Conservation (phyloP, 208 protist species). For the Trichomonas vaginalis region DNA sequence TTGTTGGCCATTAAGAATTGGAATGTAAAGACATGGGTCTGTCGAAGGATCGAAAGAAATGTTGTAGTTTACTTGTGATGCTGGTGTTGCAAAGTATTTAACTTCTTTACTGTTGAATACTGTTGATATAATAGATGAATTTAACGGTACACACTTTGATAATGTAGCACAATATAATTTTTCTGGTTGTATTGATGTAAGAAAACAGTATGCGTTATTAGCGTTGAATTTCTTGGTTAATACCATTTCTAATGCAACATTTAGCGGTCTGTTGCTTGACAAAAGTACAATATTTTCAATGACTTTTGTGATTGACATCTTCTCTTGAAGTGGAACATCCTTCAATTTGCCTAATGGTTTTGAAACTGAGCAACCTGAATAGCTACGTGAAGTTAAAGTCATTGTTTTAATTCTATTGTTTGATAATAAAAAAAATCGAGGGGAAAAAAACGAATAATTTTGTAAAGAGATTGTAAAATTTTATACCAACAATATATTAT, state of each 20-base stretch:
- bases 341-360: background rate
- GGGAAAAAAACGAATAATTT: too few relatives aligned
- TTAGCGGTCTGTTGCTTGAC: background rate
- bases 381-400: background rate
- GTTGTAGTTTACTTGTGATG: background rate
- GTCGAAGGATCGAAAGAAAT: background rate
- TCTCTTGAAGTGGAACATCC: background rate
- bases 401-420: too few relatives aligned
- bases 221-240: background rate
- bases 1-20: background rate
- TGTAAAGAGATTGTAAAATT: too few relatives aligned
- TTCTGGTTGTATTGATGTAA: background rate
- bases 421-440: too few relatives aligned
- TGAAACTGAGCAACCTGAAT: background rate
- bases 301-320: background rate
- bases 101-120: background rate
- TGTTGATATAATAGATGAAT: background rate
- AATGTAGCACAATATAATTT: background rate
- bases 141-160: background rate
- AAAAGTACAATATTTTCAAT: background rate
- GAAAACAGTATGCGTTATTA: background rate
- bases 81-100: background rate
- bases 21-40: background rate
- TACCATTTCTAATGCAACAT: background rate
- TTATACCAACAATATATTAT: too few relatives aligned